phyloP scores from a whole-genome alignment of 768 basidiomycete species.

The Naganishia randhawae region DNA sequence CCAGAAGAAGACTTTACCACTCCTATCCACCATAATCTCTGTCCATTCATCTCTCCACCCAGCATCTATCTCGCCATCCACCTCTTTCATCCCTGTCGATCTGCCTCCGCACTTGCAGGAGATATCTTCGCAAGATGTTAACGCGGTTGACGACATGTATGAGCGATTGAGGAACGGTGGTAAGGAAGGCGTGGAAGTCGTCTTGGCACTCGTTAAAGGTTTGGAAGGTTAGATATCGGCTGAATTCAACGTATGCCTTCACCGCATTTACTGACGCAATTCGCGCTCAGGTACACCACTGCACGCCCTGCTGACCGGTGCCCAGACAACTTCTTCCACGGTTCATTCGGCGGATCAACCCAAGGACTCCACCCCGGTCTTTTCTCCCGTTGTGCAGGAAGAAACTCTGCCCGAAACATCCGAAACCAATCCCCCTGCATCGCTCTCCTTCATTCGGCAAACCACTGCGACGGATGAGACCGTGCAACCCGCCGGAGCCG shows the following conservation, averaged over 20 bases:
- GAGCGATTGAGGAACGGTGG: constrained; percentile 19
- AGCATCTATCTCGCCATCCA: not conserved
- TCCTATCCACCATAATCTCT: constrained; percentile 17
- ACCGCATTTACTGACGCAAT: not conserved
- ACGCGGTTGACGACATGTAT: constrained; percentile 23
- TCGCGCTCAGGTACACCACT: not conserved
- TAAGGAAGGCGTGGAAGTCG: constrained; percentile 2
- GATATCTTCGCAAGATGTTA: constrained; percentile 18
- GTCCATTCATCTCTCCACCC: constrained; percentile 27
- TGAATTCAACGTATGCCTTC: not conserved
- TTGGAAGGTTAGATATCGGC: not conserved
- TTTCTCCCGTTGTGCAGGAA: constrained; percentile 7
- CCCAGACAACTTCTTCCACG: not conserved
- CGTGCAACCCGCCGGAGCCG: not conserved
- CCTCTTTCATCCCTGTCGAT: constrained; percentile 28
- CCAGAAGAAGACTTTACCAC: constrained; percentile 17
- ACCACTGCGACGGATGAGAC: not conserved
- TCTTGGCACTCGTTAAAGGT: constrained; percentile 1
- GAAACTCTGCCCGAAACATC: constrained; percentile 8
- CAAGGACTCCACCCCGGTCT: constrained; percentile 4
- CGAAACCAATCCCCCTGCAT: constrained; percentile 11
- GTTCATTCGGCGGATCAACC: not conserved
- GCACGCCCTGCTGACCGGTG: not conserved
- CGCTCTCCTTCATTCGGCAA: constrained; percentile 13
- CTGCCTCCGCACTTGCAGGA: constrained; percentile 28